These are phyloP conservation scores for Microbotryum scabiosae DNA, from an alignment of 1,284 basidiomycete genomes.

Conservation along the genomic window DNA sequence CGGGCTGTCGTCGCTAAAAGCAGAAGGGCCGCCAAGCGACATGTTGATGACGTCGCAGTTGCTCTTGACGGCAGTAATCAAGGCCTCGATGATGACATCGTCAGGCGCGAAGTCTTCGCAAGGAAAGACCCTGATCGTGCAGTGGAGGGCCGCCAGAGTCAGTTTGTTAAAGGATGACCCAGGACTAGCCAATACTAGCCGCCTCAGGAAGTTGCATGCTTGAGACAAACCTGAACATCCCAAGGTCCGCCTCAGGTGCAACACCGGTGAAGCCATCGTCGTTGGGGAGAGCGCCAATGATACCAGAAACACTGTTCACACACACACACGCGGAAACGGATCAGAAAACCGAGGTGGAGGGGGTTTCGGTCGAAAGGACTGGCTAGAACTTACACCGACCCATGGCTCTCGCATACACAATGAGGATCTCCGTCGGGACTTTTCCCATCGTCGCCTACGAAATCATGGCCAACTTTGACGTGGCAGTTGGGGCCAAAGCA, in stretches of 20 bases:
- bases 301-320: slow-evolving; percentile 19
- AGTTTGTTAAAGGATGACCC: no score
- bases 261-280: slow-evolving; percentile 27
- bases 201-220: no score
- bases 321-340: no score
- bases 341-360: no score
- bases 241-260: slow-evolving; percentile 28
- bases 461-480: slow-evolving; percentile 52
- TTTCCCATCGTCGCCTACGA: slow-evolving; percentile 39
- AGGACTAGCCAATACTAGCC: no score
- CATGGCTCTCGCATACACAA: no score
- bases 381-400: no score
- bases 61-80: slow-evolving; percentile 8
- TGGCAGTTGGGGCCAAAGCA: slow-evolving; percentile 56
- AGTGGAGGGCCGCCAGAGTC: no score
- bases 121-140: no score
- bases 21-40: slow-evolving; percentile 13
- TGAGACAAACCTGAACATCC: slow-evolving; percentile 6
- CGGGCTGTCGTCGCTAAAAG: slow-evolving; percentile 14
- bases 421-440: no score
- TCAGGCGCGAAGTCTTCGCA: no score
- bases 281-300: slow-evolving; percentile 31
- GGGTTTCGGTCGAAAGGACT: no score
- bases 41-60: slow-evolving; percentile 21
- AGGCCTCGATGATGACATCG: not conserved